A percentile compares a stretch with the other conserved stretches of the same genome.
These are phyloP conservation scores for Yamadazyma triangularis DNA, from an alignment of 1,139 yeast genomes.

Conservation along the genomic window DNA sequence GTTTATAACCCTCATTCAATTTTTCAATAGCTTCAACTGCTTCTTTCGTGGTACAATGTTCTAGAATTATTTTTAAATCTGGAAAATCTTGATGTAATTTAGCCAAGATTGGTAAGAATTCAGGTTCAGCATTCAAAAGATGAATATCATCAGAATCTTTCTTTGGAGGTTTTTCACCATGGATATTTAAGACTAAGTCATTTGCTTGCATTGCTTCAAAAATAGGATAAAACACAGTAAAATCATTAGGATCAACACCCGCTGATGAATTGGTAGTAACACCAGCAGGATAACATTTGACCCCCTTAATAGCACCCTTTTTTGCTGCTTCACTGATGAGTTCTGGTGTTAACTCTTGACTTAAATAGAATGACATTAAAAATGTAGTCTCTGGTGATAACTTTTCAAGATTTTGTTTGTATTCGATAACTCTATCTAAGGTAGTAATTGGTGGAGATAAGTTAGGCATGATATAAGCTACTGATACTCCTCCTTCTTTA, in stretches of 20 bases:
- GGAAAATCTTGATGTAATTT: conserved; percentile 84
- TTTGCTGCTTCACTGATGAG: conserved; percentile 76
- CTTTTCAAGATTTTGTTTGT: conserved; percentile 59
- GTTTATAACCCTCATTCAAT: conserved; percentile 53
- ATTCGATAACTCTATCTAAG: conserved; percentile 66
- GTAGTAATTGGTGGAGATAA: conserved; percentile 88
- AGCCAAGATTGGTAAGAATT: conserved; percentile 84
- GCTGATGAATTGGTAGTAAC: conserved; percentile 92
- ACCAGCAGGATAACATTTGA: conserved; percentile 97
- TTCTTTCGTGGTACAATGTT: conserved; percentile 90
- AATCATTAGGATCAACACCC: conserved; percentile 94
- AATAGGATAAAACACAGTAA: conserved; percentile 80
- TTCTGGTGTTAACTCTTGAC: conserved; percentile 78
- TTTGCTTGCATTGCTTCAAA: conserved; percentile 83
- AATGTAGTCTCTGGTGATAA: conserved; percentile 82
- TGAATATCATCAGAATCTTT: conserved; percentile 55
- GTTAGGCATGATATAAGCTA: conserved; percentile 96
- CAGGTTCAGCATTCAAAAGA: conserved; percentile 90
- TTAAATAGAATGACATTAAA: conserved; percentile 84
- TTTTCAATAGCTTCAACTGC: conserved; percentile 75
- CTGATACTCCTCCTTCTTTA: conserved; percentile 82
- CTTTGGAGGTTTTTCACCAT: conserved; percentile 89
- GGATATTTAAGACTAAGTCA: conserved; percentile 75
- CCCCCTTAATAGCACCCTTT: conserved; percentile 68
- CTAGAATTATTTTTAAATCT: conserved; percentile 77